These are phyloP conservation scores for Podila epicladia DNA, from an alignment of 192 early-diverging fungal genomes.

Conservation along the genomic window DNA sequence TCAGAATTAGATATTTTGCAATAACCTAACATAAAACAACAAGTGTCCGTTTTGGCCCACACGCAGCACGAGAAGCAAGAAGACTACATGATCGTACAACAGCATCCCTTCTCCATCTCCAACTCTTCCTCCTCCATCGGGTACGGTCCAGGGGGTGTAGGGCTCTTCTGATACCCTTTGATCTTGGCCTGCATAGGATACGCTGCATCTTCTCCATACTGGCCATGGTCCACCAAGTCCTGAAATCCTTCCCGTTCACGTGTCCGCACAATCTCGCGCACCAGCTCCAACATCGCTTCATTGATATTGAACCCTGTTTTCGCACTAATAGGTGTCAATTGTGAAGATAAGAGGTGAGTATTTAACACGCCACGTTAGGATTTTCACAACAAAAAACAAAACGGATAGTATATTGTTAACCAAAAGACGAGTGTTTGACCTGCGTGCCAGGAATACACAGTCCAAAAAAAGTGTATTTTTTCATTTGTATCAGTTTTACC, in stretches of 20 bases:
- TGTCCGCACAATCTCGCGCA: conserved; percentile 32
- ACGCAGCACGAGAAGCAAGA: background rate
- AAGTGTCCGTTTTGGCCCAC: no score
- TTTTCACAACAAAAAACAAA: no score
- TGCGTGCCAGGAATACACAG: background rate
- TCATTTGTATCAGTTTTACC: conserved; percentile 5
- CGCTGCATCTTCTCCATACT: background rate
- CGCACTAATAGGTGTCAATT: conserved; percentile 7
- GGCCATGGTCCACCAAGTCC: background rate
- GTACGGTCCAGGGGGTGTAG: conserved; percentile 7
- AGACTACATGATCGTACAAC: conserved; percentile 29
- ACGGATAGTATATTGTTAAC: no score
- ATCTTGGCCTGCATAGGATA: background rate
- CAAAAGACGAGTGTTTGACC: no score
- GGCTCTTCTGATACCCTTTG: conserved; percentile 30
- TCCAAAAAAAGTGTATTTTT: no score
- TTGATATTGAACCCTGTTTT: conserved; percentile 36
- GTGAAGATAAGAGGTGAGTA: background rate
- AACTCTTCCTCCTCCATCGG: conserved; percentile 4
- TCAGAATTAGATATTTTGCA: no score
- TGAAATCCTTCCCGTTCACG: background rate
- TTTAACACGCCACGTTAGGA: no score
- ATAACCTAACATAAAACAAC: no score
- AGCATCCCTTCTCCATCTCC: conserved; percentile 8
- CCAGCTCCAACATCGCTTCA: conserved; percentile 27